phyloP scores from a whole-genome alignment of 441 rosid genomes.

The Iberis amara region DNA sequence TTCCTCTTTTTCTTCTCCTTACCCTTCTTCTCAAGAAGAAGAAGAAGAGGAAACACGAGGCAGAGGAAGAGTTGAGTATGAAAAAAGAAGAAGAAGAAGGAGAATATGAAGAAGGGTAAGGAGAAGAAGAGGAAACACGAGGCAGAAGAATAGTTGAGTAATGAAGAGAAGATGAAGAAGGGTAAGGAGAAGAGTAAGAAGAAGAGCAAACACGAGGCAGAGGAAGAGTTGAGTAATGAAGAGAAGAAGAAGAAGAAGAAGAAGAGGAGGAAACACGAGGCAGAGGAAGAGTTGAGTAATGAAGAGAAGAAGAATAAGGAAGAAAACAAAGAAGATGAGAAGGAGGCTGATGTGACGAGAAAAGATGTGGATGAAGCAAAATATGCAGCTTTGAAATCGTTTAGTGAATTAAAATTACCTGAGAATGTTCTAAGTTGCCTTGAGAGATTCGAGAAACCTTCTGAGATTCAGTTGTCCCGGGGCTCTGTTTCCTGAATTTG shows the following conservation, averaged over 20 bases:
- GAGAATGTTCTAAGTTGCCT: slow-evolving; percentile 69
- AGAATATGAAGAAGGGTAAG: too few relatives aligned
- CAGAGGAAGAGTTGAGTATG: too few relatives aligned
- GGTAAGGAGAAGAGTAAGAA: too few relatives aligned
- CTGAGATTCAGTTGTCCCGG: slow-evolving; percentile 88
- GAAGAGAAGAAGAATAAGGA: slow-evolving; percentile 28
- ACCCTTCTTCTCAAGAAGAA: too few relatives aligned
- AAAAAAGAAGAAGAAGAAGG: too few relatives aligned
- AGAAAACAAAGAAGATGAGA: slow-evolving; percentile 38
- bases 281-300: slow-evolving; percentile 8
- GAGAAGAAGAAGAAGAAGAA: slow-evolving; percentile 43
- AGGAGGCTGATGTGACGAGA: slow-evolving; percentile 57
- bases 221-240: slow-evolving; percentile 27
- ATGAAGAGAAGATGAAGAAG: too few relatives aligned
- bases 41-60: too few relatives aligned
- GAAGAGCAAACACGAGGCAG: too few relatives aligned
- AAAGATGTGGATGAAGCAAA: slow-evolving; percentile 52
- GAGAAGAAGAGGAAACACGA: too few relatives aligned
- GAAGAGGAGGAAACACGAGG: slow-evolving; percentile 22
- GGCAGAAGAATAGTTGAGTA: too few relatives aligned
- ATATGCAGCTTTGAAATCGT: slow-evolving; percentile 51
- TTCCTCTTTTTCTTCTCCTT: too few relatives aligned
- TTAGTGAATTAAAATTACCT: slow-evolving; percentile 50
- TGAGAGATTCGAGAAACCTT: slow-evolving; percentile 62
- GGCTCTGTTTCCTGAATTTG: too few relatives aligned